Evolutionary conservation across 768 basidiomycete species (phyloP).

Genomic region (Suillus ampliporus): DNA sequence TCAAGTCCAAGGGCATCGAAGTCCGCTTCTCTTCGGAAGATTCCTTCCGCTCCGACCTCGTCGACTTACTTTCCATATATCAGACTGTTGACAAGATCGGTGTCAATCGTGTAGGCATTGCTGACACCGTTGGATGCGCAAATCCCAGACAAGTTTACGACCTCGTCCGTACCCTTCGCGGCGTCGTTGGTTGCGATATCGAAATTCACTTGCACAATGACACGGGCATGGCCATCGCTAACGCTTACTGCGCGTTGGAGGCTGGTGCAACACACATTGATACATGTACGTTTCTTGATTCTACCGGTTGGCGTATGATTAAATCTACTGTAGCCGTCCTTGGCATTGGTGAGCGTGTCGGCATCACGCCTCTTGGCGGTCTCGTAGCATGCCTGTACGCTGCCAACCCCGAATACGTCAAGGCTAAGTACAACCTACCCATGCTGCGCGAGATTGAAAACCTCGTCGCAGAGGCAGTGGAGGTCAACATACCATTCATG

Average conservation of each 20-base stretch:
- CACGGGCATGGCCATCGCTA: conserved; percentile 98
- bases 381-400: conserved; percentile 96
- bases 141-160: conserved; percentile 99
- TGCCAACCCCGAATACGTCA: conserved; percentile 98
- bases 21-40: conserved; percentile 99
- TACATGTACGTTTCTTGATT: conserved; percentile 67
- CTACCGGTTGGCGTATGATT: conserved; percentile 5
- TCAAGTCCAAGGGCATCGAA: conserved; percentile 99
- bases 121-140: conserved; percentile 98
- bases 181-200: conserved; percentile 97
- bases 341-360: conserved; percentile 98
- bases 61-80: conserved; percentile 98
- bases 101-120: conserved; percentile 97
- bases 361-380: conserved; percentile 97
- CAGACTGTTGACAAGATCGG: conserved; percentile 99
- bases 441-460: conserved; percentile 99
- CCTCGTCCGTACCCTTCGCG: conserved; percentile 92
- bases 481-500: conserved; percentile 97
- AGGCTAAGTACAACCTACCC: conserved; percentile 96
- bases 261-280: conserved; percentile 99
- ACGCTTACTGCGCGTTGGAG: conserved; percentile 97
- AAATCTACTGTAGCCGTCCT: conserved; percentile 69
- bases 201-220: conserved; percentile 99
- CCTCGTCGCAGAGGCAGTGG: conserved; percentile 97
- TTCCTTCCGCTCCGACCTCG: conserved; percentile 99